These are phyloP conservation scores for Strobilomyces confusus DNA, from an alignment of 768 basidiomycete species.

Conservation along the genomic window DNA sequence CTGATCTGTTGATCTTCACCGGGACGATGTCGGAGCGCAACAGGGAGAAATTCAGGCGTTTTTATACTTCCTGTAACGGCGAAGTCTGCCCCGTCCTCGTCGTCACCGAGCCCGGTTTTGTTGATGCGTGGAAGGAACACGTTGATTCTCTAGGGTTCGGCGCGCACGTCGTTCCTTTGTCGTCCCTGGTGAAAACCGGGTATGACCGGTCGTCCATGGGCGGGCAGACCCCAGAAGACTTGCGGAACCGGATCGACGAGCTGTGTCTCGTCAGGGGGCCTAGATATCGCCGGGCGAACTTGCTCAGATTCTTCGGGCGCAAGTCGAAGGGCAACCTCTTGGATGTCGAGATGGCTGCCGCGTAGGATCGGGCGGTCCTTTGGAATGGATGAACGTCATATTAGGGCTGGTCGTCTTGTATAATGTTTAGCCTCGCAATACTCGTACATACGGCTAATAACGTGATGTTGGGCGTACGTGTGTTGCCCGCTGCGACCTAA, in stretches of 20 bases:
- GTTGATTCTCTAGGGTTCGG: constrained; percentile 11
- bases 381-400: not conserved
- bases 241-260: constrained; percentile 17
- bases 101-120: constrained; percentile 10
- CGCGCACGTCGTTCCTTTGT: constrained; percentile 13
- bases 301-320: constrained; percentile 18
- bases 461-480: too few relatives aligned
- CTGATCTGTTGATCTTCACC: constrained; percentile 24
- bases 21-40: constrained; percentile 13
- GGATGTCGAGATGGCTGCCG: not conserved
- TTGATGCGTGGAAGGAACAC: constrained; percentile 8
- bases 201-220: not conserved
- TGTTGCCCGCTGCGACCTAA: too few relatives aligned
- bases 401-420: not conserved
- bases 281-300: constrained; percentile 9
- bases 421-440: not conserved
- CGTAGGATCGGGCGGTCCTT: not conserved
- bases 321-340: constrained; percentile 4
- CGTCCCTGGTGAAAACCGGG: not conserved
- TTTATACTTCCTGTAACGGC: constrained; percentile 18
- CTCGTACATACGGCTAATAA: too few relatives aligned
- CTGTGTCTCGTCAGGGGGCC: constrained; percentile 23
- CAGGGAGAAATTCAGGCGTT: constrained; percentile 2
- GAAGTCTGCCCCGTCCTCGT: constrained; percentile 26
- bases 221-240: not conserved